Conservation (phyloP, 768 basidiomycete species). For the Pulveroboletus sp. region DNA sequence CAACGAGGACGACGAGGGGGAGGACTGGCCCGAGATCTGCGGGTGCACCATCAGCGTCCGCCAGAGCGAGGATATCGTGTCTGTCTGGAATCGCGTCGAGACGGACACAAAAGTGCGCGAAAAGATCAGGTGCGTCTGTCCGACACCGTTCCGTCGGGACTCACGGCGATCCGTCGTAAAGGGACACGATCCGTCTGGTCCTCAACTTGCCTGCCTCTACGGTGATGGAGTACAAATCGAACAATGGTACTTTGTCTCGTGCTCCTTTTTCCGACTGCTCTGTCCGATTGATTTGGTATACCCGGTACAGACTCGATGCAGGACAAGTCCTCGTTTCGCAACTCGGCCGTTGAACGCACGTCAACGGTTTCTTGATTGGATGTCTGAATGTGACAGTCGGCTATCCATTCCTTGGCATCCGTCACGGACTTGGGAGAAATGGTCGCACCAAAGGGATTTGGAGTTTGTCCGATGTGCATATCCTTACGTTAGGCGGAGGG, state of each 20-base stretch:
- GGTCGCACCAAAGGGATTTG: constrained; percentile 2
- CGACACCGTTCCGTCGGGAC: no score
- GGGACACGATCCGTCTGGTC: constrained; percentile 75
- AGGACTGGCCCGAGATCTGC: constrained; percentile 78
- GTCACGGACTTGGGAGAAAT: constrained; percentile 1
- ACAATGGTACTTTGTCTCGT: constrained; percentile 55
- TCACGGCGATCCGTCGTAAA: constrained; percentile 28
- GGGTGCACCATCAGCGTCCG: constrained; percentile 94
- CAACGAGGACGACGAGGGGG: constrained; percentile 34
- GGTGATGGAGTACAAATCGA: constrained; percentile 93
- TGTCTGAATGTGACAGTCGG: not conserved
- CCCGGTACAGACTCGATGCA: constrained; percentile 71
- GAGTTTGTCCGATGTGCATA: constrained; percentile 12
- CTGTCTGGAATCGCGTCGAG: constrained; percentile 87
- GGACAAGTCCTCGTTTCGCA: constrained; percentile 82
- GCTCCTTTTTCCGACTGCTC: not conserved
- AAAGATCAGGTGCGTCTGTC: constrained; percentile 80
- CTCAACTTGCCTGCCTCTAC: constrained; percentile 74
- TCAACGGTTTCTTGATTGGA: constrained; percentile 20
- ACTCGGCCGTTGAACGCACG: constrained; percentile 51
- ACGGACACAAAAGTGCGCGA: constrained; percentile 72
- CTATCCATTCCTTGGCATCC: not conserved
- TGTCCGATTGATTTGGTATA: constrained; percentile 1
- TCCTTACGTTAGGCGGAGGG: constrained; percentile 3
- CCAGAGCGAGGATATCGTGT: constrained; percentile 91